A percentile compares a stretch with the other conserved stretches of the same genome.
Conservation (phyloP, 2,329 filamentous ascomycete species). For the Ascocoryne sarcoides region DNA sequence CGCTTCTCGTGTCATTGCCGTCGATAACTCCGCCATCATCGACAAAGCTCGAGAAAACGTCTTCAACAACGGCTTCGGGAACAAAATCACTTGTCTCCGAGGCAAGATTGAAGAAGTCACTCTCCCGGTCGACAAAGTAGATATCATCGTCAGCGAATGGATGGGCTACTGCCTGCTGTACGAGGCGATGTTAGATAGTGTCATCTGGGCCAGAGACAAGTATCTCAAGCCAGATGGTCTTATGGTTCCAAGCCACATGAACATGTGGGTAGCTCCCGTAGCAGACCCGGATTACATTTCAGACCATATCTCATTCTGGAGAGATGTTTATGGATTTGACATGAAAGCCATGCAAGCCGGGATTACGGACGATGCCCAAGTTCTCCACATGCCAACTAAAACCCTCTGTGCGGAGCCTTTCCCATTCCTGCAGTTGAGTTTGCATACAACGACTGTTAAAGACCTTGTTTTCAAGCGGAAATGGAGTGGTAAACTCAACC, state of each 20-base stretch:
- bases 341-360: conserved; percentile 84
- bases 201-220: conserved; percentile 78
- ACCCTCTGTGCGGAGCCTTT: conserved; percentile 50
- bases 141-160: conserved; percentile 95
- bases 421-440: conserved; percentile 66
- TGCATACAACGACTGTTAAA: conserved; percentile 61
- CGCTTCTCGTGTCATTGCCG: conserved; percentile 76
- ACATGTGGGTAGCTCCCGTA: conserved; percentile 73
- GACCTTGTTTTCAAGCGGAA: conserved; percentile 68
- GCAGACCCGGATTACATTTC: conserved; percentile 68
- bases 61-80: conserved; percentile 66
- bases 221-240: conserved; percentile 75
- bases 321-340: conserved; percentile 88
- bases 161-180: conserved; percentile 94
- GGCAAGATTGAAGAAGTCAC: conserved; percentile 84
- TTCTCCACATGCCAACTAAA: conserved; percentile 58
- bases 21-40: conserved; percentile 89
- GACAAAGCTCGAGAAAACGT: conserved; percentile 79
- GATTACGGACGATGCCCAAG: conserved; percentile 73
- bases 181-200: conserved; percentile 91
- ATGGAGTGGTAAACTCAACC: conserved; percentile 53
- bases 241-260: conserved; percentile 79
- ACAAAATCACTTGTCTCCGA: conserved; percentile 68
- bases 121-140: conserved; percentile 70
- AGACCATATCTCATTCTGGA: conserved; percentile 79